Evolutionary conservation across 2,329 filamentous ascomycete genomes (phyloP).

Genomic region (Furcasterigmium sp.): DNA sequence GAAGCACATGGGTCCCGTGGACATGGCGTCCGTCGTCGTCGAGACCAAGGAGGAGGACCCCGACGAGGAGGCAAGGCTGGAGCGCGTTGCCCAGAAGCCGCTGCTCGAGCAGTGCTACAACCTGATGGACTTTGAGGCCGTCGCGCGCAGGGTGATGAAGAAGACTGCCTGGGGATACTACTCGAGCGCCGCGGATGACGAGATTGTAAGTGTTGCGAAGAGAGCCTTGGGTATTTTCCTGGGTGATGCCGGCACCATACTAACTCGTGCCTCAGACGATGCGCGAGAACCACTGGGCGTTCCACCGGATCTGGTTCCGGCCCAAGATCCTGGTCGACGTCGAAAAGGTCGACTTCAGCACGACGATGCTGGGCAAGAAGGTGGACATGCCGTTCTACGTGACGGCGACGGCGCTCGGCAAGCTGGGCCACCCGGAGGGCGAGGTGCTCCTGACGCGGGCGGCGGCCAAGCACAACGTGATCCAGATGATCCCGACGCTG

Average conservation of each 20-base stretch:
- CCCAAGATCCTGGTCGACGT: constrained; percentile 87
- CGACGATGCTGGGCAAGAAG: constrained; percentile 89
- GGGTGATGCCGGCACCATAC: constrained; percentile 1
- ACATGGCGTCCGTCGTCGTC: constrained; percentile 72
- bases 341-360: constrained; percentile 77
- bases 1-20: constrained; percentile 85
- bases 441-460: constrained; percentile 87
- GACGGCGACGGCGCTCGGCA: constrained; percentile 91
- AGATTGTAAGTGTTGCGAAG: constrained; percentile 26
- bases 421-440: constrained; percentile 88
- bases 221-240: background rate
- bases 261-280: constrained; percentile 58
- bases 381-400: constrained; percentile 89
- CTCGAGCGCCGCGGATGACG: constrained; percentile 52
- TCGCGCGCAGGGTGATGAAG: constrained; percentile 89
- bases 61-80: constrained; percentile 59
- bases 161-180: constrained; percentile 97
- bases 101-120: constrained; percentile 86
- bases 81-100: constrained; percentile 72
- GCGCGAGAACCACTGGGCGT: constrained; percentile 91
- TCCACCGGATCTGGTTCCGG: constrained; percentile 96
- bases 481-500: constrained; percentile 98
- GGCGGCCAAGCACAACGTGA: constrained; percentile 77
- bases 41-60: constrained; percentile 64
- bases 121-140: constrained; percentile 90